Evolutionary conservation across 2,329 filamentous ascomycete species (phyloP).

Genomic region (Paecilomyces sp.): DNA sequence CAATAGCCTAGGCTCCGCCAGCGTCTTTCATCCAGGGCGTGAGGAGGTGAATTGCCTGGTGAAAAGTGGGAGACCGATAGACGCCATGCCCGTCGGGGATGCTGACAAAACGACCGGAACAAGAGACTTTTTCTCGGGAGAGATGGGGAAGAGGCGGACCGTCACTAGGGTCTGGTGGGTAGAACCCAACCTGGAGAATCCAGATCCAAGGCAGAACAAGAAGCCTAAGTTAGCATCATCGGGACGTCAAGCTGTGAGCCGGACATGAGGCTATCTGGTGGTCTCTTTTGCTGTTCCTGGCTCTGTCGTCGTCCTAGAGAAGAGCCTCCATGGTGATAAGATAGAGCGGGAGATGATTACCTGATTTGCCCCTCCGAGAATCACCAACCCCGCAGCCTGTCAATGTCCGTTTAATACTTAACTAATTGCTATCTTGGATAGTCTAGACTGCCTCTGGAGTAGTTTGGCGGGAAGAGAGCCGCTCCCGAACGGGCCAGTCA

Average conservation of each 20-base stretch:
- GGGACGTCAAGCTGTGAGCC: neutral
- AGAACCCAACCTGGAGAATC: neutral
- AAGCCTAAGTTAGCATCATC: neutral
- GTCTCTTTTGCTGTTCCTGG: neutral
- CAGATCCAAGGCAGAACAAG: neutral
- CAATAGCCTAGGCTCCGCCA: neutral
- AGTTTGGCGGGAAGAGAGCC: too few relatives aligned
- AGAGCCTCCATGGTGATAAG: too few relatives aligned
- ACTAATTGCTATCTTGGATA: too few relatives aligned
- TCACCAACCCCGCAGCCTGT: too few relatives aligned
- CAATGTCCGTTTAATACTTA: too few relatives aligned
- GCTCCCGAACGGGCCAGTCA: conserved; percentile 6
- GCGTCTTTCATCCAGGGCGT: neutral
- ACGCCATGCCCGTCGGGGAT: neutral
- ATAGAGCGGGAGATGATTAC: too few relatives aligned
- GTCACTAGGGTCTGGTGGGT: neutral
- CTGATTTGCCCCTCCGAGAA: too few relatives aligned
- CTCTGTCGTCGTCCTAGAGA: neutral
- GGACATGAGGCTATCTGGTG: neutral
- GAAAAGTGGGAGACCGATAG: neutral
- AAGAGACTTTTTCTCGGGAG: neutral
- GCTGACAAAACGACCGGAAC: conserved; percentile 6
- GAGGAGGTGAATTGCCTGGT: neutral
- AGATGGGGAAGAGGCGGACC: conserved; percentile 3
- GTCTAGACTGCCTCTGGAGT: too few relatives aligned